Evolutionary conservation across 169 alveolate species (phyloP).

Genomic region (Eimeria tenella): DNA sequence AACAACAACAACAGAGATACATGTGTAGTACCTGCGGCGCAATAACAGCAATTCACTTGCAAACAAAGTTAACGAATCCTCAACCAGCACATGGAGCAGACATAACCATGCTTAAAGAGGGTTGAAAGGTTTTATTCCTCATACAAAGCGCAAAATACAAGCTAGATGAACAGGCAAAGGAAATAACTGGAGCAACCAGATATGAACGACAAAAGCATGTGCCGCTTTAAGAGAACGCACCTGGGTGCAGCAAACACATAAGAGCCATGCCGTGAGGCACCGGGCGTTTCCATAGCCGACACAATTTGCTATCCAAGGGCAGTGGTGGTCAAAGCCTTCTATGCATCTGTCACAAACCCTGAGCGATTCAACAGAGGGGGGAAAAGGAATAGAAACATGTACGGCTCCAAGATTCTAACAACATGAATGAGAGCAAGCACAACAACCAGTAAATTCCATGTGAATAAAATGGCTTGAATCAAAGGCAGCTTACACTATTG

Average conservation of each 20-base stretch:
- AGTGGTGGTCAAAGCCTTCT: conserved; percentile 94
- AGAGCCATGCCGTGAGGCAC: conserved; percentile 32
- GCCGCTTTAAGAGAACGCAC: background rate
- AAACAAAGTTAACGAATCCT: background rate
- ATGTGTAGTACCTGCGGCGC: background rate
- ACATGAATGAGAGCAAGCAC: background rate
- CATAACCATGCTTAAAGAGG: too few species aligned
- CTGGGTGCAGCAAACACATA: conserved; percentile 13
- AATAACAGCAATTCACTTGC: background rate
- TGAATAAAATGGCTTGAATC: background rate
- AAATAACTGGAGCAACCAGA: background rate
- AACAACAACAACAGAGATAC: background rate
- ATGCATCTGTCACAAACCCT: conserved; percentile 91
- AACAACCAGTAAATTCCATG: background rate
- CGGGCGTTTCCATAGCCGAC: conserved; percentile 67
- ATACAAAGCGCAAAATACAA: too few species aligned
- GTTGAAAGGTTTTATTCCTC: too few species aligned
- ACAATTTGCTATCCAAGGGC: conserved; percentile 91
- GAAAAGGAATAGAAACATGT: background rate
- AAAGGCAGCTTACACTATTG: background rate
- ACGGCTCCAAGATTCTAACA: background rate
- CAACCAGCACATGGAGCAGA: too few species aligned
- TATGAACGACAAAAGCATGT: background rate
- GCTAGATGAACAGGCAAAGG: background rate
- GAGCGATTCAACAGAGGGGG: background rate